phyloP scores from a whole-genome alignment of 2,329 filamentous ascomycete genomes.

The Fusarium pininemorale region DNA sequence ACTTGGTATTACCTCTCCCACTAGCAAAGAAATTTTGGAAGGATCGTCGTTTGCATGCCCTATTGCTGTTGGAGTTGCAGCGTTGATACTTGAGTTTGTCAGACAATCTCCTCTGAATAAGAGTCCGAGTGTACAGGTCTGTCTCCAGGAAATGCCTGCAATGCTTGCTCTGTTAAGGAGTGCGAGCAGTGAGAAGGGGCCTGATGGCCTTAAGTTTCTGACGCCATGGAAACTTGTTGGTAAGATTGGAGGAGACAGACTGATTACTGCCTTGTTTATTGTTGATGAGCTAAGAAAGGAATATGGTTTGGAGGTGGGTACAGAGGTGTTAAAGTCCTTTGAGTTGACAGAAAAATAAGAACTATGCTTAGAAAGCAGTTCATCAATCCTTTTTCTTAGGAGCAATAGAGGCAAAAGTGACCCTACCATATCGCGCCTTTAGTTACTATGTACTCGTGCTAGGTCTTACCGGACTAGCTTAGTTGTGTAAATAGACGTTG shows the following conservation, averaged over 20 bases:
- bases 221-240: background rate
- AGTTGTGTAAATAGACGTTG: no score
- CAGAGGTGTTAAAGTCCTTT: no score
- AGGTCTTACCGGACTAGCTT: no score
- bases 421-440: no score
- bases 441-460: no score
- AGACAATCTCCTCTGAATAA: background rate
- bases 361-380: no score
- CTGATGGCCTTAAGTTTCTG: background rate
- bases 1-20: background rate
- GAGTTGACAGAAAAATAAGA: no score
- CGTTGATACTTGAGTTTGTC: background rate
- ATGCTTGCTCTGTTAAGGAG: background rate
- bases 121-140: background rate
- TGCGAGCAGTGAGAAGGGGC: background rate
- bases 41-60: background rate
- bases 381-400: no score
- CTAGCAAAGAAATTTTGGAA: background rate
- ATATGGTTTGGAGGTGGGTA: background rate
- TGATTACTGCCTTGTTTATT: background rate
- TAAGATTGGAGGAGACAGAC: background rate
- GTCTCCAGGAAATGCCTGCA: background rate
- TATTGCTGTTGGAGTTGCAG: background rate
- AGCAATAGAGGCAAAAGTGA: no score
- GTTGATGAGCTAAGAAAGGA: background rate